Evolutionary conservation across 225 moss, liverwort and hornwort genomes (phyloP).

Genomic region (Rhytidiadelphus loreus): DNA sequence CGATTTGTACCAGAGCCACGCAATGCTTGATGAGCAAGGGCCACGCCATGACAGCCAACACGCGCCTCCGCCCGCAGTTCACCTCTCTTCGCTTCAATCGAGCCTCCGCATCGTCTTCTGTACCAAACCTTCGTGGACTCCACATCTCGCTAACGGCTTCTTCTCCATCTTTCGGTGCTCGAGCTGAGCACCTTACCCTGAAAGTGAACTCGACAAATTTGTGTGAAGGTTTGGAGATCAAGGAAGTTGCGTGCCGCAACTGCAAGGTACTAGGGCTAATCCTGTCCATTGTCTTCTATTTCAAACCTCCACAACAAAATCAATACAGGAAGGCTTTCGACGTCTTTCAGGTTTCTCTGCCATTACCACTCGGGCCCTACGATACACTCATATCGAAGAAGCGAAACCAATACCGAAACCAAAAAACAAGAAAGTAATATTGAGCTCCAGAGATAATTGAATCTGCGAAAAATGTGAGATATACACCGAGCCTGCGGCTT

Average conservation of each 20-base stretch:
- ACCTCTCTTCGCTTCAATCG: not conserved
- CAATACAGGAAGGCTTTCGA: not conserved
- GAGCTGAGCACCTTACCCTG: constrained; percentile 2
- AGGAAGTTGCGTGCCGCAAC: constrained; percentile 1
- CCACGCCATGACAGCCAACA: constrained; percentile 36
- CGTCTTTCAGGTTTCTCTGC: not conserved
- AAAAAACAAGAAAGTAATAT: not conserved
- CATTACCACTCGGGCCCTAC: not conserved
- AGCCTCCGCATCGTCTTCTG: not conserved
- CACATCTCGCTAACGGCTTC: not conserved
- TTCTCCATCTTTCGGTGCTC: constrained; percentile 5
- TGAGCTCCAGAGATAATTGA: not conserved
- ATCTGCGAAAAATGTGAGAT: not conserved
- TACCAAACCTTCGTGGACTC: not conserved
- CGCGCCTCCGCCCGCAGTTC: constrained; percentile 23
- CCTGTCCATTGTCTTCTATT: constrained; percentile 16
- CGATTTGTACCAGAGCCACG: not conserved
- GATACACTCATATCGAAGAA: not conserved
- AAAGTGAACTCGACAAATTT: constrained; percentile 3
- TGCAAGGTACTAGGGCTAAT: constrained; percentile 9
- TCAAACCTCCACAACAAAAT: not conserved
- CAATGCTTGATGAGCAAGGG: constrained; percentile 23
- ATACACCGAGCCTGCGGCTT: not conserved
- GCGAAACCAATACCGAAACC: not conserved
- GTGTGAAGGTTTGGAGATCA: constrained; percentile 10